phyloP scores from a whole-genome alignment of 345 rosid species.

The Sonneratia alba region DNA sequence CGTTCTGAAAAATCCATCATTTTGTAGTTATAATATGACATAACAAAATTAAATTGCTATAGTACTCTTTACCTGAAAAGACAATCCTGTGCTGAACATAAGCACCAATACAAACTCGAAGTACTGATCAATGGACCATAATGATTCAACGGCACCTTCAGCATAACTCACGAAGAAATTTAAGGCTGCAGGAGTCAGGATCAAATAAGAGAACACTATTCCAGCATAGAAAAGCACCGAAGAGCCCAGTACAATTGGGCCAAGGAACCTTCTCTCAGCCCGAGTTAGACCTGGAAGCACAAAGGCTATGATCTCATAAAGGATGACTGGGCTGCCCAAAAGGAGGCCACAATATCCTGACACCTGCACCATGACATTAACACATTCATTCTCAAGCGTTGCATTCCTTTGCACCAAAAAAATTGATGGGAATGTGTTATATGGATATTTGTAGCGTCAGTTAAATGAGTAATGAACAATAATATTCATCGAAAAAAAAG shows the following conservation, averaged over 20 bases:
- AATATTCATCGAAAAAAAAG: too few relatives aligned
- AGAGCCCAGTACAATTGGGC: constrained; percentile 90
- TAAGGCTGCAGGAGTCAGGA: constrained; percentile 91
- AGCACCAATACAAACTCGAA: constrained; percentile 94
- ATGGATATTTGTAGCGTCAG: background rate
- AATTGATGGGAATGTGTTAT: background rate
- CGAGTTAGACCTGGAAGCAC: constrained; percentile 91
- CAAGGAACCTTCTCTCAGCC: constrained; percentile 85
- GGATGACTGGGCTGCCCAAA: constrained; percentile 82
- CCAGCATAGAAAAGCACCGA: constrained; percentile 91
- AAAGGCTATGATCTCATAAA: constrained; percentile 91
- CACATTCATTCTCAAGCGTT: background rate
- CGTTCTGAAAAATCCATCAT: background rate
- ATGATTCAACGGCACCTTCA: constrained; percentile 91
- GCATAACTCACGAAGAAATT: constrained; percentile 92
- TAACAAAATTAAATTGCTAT: background rate
- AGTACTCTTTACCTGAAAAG: constrained; percentile 64
- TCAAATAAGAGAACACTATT: constrained; percentile 65
- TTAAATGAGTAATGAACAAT: too few relatives aligned
- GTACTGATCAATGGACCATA: constrained; percentile 99
- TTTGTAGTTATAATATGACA: background rate
- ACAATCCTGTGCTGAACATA: constrained; percentile 96
- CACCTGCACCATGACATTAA: constrained; percentile 42
- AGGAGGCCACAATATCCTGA: constrained; percentile 96
- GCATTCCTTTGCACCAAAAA: background rate